phyloP scores from a whole-genome alignment of 768 basidiomycete species.

The Leccinum variicolor region DNA sequence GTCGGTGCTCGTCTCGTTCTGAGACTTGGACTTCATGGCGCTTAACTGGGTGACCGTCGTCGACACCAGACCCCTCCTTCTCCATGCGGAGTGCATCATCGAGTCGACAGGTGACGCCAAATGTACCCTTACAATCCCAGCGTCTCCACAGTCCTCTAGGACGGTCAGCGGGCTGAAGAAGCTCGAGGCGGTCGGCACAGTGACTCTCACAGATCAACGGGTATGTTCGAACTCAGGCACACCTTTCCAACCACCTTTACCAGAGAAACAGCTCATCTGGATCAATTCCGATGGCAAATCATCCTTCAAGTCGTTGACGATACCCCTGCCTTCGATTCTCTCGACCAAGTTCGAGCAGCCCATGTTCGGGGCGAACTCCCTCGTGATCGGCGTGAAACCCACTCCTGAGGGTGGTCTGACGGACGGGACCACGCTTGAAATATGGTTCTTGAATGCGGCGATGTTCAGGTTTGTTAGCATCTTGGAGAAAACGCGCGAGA shows the following conservation, averaged over 20 bases:
- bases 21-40: constrained; percentile 47
- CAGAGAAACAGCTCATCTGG: constrained; percentile 57
- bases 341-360: constrained; percentile 77
- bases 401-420: constrained; percentile 64
- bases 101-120: constrained; percentile 60
- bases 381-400: constrained; percentile 64
- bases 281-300: constrained; percentile 35
- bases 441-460: constrained; percentile 63
- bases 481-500: constrained; percentile 75
- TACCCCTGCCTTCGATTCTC: constrained; percentile 63
- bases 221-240: constrained; percentile 38
- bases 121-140: constrained; percentile 54
- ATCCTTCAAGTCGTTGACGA: constrained; percentile 41
- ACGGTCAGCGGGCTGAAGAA: constrained; percentile 55
- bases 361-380: constrained; percentile 64
- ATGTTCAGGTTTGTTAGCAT: constrained; percentile 73
- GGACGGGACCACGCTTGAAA: constrained; percentile 59
- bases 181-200: constrained; percentile 54
- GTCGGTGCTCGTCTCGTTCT: not conserved
- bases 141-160: constrained; percentile 44
- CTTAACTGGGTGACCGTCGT: constrained; percentile 76
- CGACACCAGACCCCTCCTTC: constrained; percentile 53
- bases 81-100: constrained; percentile 60
- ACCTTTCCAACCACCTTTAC: constrained; percentile 5
- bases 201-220: constrained; percentile 70